These are phyloP conservation scores for Trichoderma gracile DNA, from an alignment of 2,329 filamentous ascomycete species.

Conservation along the genomic window DNA sequence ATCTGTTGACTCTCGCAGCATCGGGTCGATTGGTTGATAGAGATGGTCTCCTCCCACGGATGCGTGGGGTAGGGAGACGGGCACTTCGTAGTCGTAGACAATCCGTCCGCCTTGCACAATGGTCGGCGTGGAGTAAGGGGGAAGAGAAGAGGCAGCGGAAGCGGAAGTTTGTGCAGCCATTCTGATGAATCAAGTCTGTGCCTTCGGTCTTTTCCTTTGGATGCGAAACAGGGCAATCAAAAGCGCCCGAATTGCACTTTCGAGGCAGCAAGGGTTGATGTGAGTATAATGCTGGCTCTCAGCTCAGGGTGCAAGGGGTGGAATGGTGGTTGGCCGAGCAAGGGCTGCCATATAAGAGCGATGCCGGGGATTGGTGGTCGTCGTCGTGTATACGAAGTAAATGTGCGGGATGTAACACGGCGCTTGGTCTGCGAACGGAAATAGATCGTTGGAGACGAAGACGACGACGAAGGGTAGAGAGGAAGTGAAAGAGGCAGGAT, in stretches of 20 bases:
- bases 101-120: background rate
- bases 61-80: background rate
- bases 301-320: constrained; percentile 4
- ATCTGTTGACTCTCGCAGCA: background rate
- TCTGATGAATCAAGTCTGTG: background rate
- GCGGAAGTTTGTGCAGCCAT: background rate
- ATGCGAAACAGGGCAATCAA: background rate
- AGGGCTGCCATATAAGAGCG: constrained; percentile 1
- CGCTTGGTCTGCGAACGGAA: background rate
- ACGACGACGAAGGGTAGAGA: background rate
- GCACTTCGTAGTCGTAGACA: background rate
- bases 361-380: background rate
- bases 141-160: background rate
- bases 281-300: background rate
- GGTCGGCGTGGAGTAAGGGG: background rate
- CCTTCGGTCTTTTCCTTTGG: background rate
- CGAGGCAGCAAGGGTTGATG: background rate
- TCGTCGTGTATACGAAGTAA: background rate
- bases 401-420: background rate
- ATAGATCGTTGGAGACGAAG: background rate
- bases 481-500: background rate
- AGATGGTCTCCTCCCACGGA: background rate
- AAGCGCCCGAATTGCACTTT: background rate
- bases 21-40: constrained; percentile 11
- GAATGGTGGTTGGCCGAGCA: background rate